These are phyloP conservation scores for Ciborinia camelliae DNA, from an alignment of 2,329 filamentous ascomycete genomes.

Conservation along the genomic window DNA sequence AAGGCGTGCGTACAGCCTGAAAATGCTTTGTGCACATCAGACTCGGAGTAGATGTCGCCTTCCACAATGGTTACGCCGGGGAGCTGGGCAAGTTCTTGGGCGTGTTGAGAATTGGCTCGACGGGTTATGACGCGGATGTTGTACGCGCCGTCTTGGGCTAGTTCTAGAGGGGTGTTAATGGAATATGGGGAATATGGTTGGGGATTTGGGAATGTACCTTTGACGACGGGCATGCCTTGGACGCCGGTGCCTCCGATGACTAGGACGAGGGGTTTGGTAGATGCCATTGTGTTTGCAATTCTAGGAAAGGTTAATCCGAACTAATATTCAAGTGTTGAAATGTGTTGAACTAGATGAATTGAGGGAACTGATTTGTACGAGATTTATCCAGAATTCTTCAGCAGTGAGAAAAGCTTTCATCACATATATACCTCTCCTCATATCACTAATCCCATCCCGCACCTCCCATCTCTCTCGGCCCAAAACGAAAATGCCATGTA, in stretches of 20 bases:
- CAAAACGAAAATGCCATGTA: background rate
- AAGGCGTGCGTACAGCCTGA: conserved; percentile 39
- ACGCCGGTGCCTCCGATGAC: conserved; percentile 42
- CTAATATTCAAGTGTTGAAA: background rate
- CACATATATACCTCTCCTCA: conserved; percentile 1
- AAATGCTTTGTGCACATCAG: conserved; percentile 39
- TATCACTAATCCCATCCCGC: conserved; percentile 3
- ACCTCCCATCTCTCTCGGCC: background rate
- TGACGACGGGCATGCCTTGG: conserved; percentile 40
- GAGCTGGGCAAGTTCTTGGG: conserved; percentile 38
- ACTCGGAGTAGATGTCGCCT: conserved; percentile 40
- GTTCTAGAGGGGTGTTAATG: background rate
- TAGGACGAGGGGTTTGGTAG: conserved; percentile 51
- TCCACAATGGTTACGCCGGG: conserved; percentile 41
- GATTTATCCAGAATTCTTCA: background rate
- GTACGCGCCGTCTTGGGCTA: conserved; percentile 20
- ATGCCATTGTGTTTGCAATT: background rate
- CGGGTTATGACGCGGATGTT: conserved; percentile 41
- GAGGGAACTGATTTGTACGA: rapidly evolving
- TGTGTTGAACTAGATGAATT: background rate
- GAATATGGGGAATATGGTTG: background rate
- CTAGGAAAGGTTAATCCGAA: background rate
- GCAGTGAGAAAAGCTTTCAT: background rate
- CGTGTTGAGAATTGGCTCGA: conserved; percentile 36
- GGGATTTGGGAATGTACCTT: conserved; percentile 29